A percentile compares a stretch with the other conserved stretches of the same genome.
Conservation (phyloP, 768 basidiomycete species). For the Sutorius australiensis region DNA sequence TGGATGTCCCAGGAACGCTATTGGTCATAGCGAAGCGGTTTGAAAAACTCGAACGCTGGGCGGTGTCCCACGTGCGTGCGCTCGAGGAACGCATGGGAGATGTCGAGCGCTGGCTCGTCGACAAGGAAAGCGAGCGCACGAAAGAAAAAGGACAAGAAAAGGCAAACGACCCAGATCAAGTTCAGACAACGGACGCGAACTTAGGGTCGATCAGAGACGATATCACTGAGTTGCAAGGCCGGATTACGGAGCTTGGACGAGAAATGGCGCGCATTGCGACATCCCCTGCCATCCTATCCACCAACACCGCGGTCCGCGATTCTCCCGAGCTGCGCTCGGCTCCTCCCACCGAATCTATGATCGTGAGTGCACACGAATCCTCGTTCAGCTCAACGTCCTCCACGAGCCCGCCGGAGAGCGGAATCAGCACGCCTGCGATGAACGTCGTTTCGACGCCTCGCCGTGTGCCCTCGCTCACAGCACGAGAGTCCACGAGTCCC, state of each 20-base stretch:
- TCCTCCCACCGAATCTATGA: slow-evolving; percentile 47
- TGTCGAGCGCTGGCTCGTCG: slow-evolving; percentile 86
- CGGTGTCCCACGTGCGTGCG: slow-evolving; percentile 82
- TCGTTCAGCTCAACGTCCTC: slow-evolving; percentile 20
- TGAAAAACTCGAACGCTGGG: slow-evolving; percentile 89
- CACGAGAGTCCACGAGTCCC: slow-evolving; percentile 61
- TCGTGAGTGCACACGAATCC: slow-evolving; percentile 30
- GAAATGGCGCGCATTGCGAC: slow-evolving; percentile 75
- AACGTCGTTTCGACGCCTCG: slow-evolving; percentile 28
- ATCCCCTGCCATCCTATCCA: slow-evolving; percentile 41
- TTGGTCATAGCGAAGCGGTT: slow-evolving; percentile 71
- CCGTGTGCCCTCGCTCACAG: slow-evolving; percentile 37
- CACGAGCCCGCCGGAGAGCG: slow-evolving; percentile 12
- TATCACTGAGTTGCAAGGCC: slow-evolving; percentile 67
- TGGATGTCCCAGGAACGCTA: slow-evolving; percentile 74
- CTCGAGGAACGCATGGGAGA: slow-evolving; percentile 90
- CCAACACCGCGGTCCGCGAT: slow-evolving; percentile 43
- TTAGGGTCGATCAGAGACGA: slow-evolving; percentile 62
- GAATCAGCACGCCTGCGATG: slow-evolving; percentile 12
- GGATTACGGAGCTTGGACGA: slow-evolving; percentile 69
- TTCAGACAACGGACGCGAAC: slow-evolving; percentile 30
- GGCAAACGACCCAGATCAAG: neutral
- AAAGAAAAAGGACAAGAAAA: slow-evolving; percentile 41
- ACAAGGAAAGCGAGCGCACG: slow-evolving; percentile 62
- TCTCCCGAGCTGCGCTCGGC: slow-evolving; percentile 43